phyloP scores from a whole-genome alignment of 352 stramenopile genomes.

The Pythium dissimile region DNA sequence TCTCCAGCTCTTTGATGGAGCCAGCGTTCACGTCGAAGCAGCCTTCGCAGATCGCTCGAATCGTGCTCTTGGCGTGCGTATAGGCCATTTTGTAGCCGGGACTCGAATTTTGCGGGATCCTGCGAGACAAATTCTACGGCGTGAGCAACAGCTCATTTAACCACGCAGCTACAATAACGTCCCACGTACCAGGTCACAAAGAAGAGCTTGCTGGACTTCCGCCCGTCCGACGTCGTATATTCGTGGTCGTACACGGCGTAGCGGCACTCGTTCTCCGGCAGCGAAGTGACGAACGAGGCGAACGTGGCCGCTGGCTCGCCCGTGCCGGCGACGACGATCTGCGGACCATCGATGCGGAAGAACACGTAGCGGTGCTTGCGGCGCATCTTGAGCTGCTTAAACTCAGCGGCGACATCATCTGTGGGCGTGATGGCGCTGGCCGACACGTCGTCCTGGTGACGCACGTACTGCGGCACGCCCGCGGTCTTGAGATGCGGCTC shows the following conservation, averaged over 20 bases:
- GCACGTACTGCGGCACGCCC: conserved; percentile 69
- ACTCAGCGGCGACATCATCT: conserved; percentile 53
- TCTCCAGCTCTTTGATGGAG: conserved; percentile 68
- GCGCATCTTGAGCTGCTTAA: conserved; percentile 88
- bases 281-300: conserved; percentile 42
- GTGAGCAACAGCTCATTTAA: neutral
- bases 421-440: conserved; percentile 70
- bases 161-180: neutral
- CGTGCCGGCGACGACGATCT: conserved; percentile 60
- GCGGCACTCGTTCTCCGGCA: conserved; percentile 81
- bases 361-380: conserved; percentile 84
- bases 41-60: conserved; percentile 73
- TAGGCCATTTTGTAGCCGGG: conserved; percentile 88
- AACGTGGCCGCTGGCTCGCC: conserved; percentile 51
- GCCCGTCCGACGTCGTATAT: conserved; percentile 65
- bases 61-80: conserved; percentile 82
- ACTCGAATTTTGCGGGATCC: conserved; percentile 78
- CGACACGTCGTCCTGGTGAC: conserved; percentile 69
- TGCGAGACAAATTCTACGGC: conserved; percentile 1
- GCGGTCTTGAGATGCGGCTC: conserved; percentile 87
- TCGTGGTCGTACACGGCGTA: conserved; percentile 89
- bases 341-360: conserved; percentile 74
- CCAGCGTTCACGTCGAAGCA: conserved; percentile 78
- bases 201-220: conserved; percentile 86
- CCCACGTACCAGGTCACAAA: conserved; percentile 72